Evolutionary conservation across 148 eudicot genomes (phyloP).

Genomic region (Chenopodium album): DNA sequence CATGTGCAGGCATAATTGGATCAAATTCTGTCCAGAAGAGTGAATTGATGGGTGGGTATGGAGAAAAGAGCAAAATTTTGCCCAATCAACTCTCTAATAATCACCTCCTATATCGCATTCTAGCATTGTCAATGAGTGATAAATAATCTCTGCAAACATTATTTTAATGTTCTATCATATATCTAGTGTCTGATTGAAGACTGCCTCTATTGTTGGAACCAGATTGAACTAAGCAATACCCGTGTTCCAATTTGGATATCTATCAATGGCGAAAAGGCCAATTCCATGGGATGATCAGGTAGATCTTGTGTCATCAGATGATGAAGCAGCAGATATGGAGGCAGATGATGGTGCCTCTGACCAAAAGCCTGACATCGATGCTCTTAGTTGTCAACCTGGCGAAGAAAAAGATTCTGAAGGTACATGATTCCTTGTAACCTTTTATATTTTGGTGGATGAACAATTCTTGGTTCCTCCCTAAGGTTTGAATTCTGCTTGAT

Average conservation of each 20-base stretch:
- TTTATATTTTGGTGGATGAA: neutral
- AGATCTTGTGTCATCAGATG: slow-evolving; percentile 58
- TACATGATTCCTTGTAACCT: slow-evolving; percentile 5
- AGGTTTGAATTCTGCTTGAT: neutral
- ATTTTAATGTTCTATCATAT: neutral
- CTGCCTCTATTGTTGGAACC: slow-evolving; percentile 16
- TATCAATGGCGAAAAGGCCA: slow-evolving; percentile 35
- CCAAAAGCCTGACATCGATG: slow-evolving; percentile 21
- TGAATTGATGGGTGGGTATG: neutral
- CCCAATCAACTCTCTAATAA: no score
- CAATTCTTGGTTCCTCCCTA: neutral
- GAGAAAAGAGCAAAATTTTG: neutral
- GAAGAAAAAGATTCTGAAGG: slow-evolving; percentile 33
- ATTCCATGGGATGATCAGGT: slow-evolving; percentile 37
- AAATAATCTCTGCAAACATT: neutral
- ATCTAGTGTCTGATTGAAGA: neutral
- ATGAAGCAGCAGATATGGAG: slow-evolving; percentile 39
- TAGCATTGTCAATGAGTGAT: neutral
- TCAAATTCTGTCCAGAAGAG: neutral
- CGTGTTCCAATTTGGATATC: slow-evolving; percentile 1
- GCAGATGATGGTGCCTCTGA: slow-evolving; percentile 25
- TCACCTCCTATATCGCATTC: neutral
- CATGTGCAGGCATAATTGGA: neutral
- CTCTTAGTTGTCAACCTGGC: slow-evolving; percentile 29
- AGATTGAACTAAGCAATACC: slow-evolving; percentile 10